Conservation (phyloP, 495 filamentous ascomycete genomes). For the Annulohypoxylon maeteangense region DNA sequence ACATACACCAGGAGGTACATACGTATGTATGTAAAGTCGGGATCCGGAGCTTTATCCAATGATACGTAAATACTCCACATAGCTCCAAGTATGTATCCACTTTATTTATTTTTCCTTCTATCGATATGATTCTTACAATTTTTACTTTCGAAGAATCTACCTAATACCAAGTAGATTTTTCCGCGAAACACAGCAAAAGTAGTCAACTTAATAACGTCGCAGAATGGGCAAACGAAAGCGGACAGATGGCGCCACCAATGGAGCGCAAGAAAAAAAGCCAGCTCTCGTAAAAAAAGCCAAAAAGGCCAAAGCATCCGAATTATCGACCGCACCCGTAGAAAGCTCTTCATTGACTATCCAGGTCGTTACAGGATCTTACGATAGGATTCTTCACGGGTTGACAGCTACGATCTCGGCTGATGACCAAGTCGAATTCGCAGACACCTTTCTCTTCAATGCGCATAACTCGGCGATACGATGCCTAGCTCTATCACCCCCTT, state of each 20-base stretch:
- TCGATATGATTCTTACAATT: not conserved
- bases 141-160: not conserved
- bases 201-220: slow-evolving; percentile 21
- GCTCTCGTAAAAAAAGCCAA: slow-evolving; percentile 56
- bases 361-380: slow-evolving; percentile 93
- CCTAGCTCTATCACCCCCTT: slow-evolving; percentile 84
- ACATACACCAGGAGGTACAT: not conserved
- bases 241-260: slow-evolving; percentile 50
- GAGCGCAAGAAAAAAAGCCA: slow-evolving; percentile 28
- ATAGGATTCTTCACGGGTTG: slow-evolving; percentile 91
- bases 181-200: slow-evolving; percentile 2
- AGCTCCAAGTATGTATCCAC: slow-evolving; percentile 8
- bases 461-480: slow-evolving; percentile 91
- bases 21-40: not conserved
- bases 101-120: slow-evolving; percentile 30
- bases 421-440: slow-evolving; percentile 74
- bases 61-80: not conserved
- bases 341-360: slow-evolving; percentile 71
- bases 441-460: slow-evolving; percentile 95
- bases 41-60: not conserved
- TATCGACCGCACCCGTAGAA: slow-evolving; percentile 41
- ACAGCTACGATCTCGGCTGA: slow-evolving; percentile 71
- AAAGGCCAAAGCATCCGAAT: slow-evolving; percentile 17
- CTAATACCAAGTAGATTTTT: too few relatives aligned
- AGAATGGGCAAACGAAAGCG: slow-evolving; percentile 84